Evolutionary conservation across 2,329 filamentous ascomycete species (phyloP).

Genomic region (Fusarium sacchari): DNA sequence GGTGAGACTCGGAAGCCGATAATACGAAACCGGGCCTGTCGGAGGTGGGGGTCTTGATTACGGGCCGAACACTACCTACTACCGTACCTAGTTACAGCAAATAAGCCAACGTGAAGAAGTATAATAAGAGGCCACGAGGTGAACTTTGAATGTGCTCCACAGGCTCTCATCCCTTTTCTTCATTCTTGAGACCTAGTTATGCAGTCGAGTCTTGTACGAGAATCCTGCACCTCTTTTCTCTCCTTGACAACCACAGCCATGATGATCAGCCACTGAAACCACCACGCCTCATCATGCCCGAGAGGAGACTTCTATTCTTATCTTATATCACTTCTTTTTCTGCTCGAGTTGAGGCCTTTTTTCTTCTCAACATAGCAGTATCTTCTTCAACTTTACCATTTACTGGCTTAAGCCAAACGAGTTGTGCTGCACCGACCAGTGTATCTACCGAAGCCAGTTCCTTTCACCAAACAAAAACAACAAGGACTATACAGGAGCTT

Average conservation of each 20-base stretch:
- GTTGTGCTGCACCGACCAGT: background rate
- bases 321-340: background rate
- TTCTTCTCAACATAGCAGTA: slow-evolving; percentile 17
- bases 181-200: slow-evolving; percentile 11
- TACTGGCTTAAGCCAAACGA: slow-evolving; percentile 30
- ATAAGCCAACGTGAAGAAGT: background rate
- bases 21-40: slow-evolving; percentile 31
- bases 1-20: slow-evolving; percentile 33
- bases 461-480: too few relatives aligned
- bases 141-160: background rate
- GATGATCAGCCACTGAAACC: slow-evolving; percentile 8
- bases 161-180: slow-evolving; percentile 18
- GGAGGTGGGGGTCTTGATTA: slow-evolving; percentile 27
- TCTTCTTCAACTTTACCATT: slow-evolving; percentile 4
- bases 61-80: background rate
- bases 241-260: slow-evolving; percentile 14
- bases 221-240: slow-evolving; percentile 17
- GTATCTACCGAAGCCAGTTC: background rate
- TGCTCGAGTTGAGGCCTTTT: slow-evolving; percentile 6
- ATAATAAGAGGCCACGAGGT: slow-evolving; percentile 6
- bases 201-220: slow-evolving; percentile 33
- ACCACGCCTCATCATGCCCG: slow-evolving; percentile 18
- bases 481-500: background rate
- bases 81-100: too few relatives aligned
- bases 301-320: slow-evolving; percentile 12